Evolutionary conservation across 345 rosid genomes (phyloP), one percentile per base, ranked within the genome.

Genomic region (Dipteronia sinensis): DNA sequence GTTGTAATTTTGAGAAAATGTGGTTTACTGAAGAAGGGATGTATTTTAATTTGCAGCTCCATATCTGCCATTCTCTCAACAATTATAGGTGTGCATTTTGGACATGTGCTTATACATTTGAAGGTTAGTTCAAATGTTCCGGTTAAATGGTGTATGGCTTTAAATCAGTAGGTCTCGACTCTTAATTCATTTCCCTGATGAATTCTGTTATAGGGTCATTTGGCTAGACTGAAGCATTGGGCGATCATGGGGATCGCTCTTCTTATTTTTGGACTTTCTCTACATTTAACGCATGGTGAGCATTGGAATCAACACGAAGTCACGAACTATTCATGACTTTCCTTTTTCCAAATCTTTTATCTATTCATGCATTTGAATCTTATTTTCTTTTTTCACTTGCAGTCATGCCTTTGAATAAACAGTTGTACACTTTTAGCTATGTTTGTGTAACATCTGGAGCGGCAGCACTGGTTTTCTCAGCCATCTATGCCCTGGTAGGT

Each of bases 391-490:
- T 73, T 29, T 63, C 25, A 49, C 1, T 75, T 82, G 85, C 89
- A 93, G 98, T 89, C 25, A 84, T 95, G 84, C 95, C 98, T 65
- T 86, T 88, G 65, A 95, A 90, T 77, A 95, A 95, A 81, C 98
- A 93, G 75, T 79, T 93, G 62, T 95, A 89, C 82, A 90, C 88
- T 76, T 85, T 92, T 46, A 95, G 97, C 88, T 95, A 93, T 74
- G 91, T 89, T 71, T 92, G 95, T 44, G 84, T 93, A 22, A 93
- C 99, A 46, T 89, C 97, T 11, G 96, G 99, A 65, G 89, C 90
- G 78, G 98, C 98, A 10, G 90, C 93, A 0, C 73, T 95, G 65
- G 90, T 90, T 81, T 92, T 95, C 84, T 89, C 94, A 2, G 79
- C 88, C 62, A 69, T 93, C 64, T 95, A 93, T 71, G 25, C 83